Evolutionary conservation across 441 rosid species (phyloP).

Genomic region (Pelargonium australe): DNA sequence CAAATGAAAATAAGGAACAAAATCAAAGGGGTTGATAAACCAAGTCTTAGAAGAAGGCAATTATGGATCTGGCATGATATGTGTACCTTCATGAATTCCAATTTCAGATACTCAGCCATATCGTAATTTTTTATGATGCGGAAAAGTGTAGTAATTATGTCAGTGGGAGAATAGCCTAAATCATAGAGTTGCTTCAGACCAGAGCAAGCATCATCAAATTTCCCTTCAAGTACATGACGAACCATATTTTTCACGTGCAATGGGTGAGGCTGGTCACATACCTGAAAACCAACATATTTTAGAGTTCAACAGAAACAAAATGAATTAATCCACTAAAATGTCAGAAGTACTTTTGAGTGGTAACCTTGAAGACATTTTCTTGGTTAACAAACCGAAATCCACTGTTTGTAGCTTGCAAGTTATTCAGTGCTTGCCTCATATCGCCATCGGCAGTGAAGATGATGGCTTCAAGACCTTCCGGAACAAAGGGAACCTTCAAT

Average conservation of each 20-base stretch:
- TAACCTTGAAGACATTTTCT: conserved; percentile 93
- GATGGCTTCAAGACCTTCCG: conserved; percentile 95
- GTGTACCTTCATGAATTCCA: conserved; percentile 89
- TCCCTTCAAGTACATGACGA: conserved; percentile 68
- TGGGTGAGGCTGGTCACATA: conserved; percentile 96
- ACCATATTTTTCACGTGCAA: conserved; percentile 86
- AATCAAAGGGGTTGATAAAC: background rate
- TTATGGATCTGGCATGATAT: background rate
- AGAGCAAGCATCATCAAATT: conserved; percentile 76
- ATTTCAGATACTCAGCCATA: conserved; percentile 83
- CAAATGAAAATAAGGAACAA: conserved; percentile 8
- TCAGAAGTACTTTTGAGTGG: background rate
- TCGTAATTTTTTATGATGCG: conserved; percentile 82
- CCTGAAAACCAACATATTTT: conserved; percentile 36
- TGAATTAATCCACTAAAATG: conserved; percentile 10
- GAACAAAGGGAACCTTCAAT: conserved; percentile 75
- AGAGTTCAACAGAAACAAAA: conserved; percentile 13
- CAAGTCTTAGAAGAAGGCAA: background rate
- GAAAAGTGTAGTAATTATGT: conserved; percentile 87
- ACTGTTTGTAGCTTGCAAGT: conserved; percentile 88
- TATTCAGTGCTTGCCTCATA: conserved; percentile 97
- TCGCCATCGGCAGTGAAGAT: conserved; percentile 99
- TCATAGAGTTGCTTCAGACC: conserved; percentile 84
- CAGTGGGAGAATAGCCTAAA: conserved; percentile 90
- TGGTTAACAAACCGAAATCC: conserved; percentile 91